These are phyloP conservation scores for Xylaria bambusicola DNA, from an alignment of 495 filamentous ascomycete species.

Conservation along the genomic window DNA sequence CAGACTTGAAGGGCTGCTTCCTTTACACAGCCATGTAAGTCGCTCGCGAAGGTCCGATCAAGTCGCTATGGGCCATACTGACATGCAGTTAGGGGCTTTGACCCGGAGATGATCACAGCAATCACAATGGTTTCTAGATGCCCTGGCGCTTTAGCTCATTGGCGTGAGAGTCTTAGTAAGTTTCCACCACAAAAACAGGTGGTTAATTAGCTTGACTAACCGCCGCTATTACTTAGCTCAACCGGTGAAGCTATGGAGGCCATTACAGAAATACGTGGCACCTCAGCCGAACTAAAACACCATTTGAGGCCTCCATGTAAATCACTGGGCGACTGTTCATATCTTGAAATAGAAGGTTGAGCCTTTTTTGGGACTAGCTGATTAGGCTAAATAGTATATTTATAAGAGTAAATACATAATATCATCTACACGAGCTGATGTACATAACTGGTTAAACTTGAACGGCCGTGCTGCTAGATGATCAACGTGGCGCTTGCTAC, in stretches of 20 bases:
- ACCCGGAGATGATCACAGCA: conserved; percentile 31
- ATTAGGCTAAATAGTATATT: not conserved
- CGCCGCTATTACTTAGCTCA: conserved; percentile 21
- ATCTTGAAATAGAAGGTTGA: not conserved
- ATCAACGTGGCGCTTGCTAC: too few species aligned
- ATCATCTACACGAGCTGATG: too few species aligned
- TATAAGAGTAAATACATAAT: too few species aligned
- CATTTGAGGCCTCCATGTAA: not conserved
- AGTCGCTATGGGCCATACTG: not conserved
- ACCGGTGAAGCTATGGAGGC: conserved; percentile 34
- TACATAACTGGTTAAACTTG: too few species aligned
- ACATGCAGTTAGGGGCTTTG: conserved; percentile 30
- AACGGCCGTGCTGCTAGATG: too few species aligned
- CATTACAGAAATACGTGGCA: conserved; percentile 29
- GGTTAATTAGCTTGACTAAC: not conserved
- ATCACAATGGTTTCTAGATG: conserved; percentile 30
- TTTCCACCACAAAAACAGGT: not conserved
- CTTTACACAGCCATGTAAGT: conserved; percentile 51
- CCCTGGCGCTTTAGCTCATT: conserved; percentile 34
- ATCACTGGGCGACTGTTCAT: not conserved
- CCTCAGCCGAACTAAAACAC: conserved; percentile 24
- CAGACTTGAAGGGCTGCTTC: conserved; percentile 59
- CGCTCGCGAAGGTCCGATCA: not conserved
- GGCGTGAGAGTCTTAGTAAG: conserved; percentile 36
- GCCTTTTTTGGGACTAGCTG: not conserved